phyloP scores from a whole-genome alignment of 805 yeast species.

The Vanderwaltozyma yarrowii region DNA sequence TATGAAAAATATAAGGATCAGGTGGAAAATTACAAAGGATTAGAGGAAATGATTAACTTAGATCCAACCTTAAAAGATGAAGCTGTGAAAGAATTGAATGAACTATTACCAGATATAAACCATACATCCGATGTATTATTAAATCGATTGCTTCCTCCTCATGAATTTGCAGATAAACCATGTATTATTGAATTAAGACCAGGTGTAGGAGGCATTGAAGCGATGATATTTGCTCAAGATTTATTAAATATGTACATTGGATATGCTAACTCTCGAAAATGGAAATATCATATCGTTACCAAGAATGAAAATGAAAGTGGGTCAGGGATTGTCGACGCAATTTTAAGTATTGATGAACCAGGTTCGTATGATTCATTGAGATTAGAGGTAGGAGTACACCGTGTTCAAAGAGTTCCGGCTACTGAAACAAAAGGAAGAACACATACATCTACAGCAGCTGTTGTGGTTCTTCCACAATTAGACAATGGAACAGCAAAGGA shows the following conservation, averaged over 20 bases:
- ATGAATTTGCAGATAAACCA: slow-evolving; percentile 64
- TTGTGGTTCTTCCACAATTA: slow-evolving; percentile 80
- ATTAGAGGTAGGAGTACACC: slow-evolving; percentile 89
- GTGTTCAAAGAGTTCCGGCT: slow-evolving; percentile 89
- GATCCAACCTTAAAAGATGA: slow-evolving; percentile 37
- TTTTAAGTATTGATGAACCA: slow-evolving; percentile 58
- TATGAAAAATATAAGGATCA: slow-evolving; percentile 31
- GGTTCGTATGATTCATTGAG: slow-evolving; percentile 68
- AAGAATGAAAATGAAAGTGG: slow-evolving; percentile 47
- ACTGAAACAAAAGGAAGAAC: slow-evolving; percentile 91
- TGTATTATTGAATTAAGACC: slow-evolving; percentile 83
- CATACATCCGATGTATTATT: slow-evolving; percentile 39
- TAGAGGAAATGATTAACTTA: slow-evolving; percentile 23
- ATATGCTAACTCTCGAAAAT: slow-evolving; percentile 52
- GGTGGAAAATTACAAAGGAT: slow-evolving; percentile 26
- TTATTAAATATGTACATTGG: slow-evolving; percentile 70
- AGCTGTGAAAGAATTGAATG: slow-evolving; percentile 50
- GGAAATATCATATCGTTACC: slow-evolving; percentile 59
- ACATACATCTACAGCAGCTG: slow-evolving; percentile 95
- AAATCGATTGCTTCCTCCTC: slow-evolving; percentile 58
- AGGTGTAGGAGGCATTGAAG: slow-evolving; percentile 94
- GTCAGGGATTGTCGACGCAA: slow-evolving; percentile 66
- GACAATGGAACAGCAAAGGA: slow-evolving; percentile 43
- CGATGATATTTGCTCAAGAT: slow-evolving; percentile 76
- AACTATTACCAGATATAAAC: slow-evolving; percentile 36